These are phyloP conservation scores for Calonectria honghensis DNA, from an alignment of 2,329 filamentous ascomycete genomes.

Conservation along the genomic window DNA sequence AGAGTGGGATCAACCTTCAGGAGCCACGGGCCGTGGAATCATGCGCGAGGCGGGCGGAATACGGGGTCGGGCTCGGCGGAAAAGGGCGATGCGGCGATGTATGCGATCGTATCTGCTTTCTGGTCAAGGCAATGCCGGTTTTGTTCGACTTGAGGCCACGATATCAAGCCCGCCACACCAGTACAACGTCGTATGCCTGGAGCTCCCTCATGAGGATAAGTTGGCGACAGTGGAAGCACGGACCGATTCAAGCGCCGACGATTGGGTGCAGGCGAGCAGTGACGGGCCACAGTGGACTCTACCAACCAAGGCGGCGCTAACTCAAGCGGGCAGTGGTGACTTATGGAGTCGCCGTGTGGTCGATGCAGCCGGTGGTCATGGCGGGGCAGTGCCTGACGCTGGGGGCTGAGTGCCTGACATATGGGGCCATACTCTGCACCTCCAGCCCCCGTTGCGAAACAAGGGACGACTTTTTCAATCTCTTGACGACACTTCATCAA, in stretches of 20 bases:
- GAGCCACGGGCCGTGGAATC: not conserved
- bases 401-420: conserved; percentile 58
- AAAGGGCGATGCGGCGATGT: conserved; percentile 18
- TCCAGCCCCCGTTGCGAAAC: conserved; percentile 53
- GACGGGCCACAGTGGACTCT: conserved; percentile 40
- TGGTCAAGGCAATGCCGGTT: conserved; percentile 42
- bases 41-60: conserved; percentile 18
- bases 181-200: conserved; percentile 36
- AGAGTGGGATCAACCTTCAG: conserved; percentile 33
- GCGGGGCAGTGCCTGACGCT: conserved; percentile 42
- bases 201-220: conserved; percentile 48
- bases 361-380: conserved; percentile 40
- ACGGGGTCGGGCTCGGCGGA: not conserved
- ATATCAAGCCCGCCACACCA: conserved; percentile 46
- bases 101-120: conserved; percentile 29
- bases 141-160: conserved; percentile 54
- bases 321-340: conserved; percentile 22
- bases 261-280: conserved; percentile 45
- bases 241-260: conserved; percentile 54
- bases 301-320: conserved; percentile 37
- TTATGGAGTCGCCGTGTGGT: conserved; percentile 35
- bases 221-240: conserved; percentile 51
- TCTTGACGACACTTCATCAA: conserved; percentile 58
- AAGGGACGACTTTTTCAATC: conserved; percentile 58
- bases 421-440: conserved; percentile 53